These are phyloP conservation scores for Russula sp. DNA, from an alignment of 768 basidiomycete genomes.

Conservation along the genomic window DNA sequence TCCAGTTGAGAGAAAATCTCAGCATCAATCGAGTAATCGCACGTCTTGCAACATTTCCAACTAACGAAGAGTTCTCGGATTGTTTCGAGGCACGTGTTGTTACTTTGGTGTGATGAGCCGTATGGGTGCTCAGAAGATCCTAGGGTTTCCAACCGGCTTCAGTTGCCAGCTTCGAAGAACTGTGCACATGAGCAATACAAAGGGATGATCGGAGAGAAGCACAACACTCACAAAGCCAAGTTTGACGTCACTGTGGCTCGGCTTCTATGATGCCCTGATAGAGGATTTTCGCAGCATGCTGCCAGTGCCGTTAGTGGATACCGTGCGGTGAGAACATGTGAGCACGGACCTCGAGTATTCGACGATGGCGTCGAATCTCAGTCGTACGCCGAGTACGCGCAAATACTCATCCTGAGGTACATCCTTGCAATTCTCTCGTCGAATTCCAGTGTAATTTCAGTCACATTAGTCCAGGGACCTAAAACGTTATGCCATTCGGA, in stretches of 20 bases:
- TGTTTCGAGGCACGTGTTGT: constrained; percentile 1
- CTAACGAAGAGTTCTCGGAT: constrained; percentile 3
- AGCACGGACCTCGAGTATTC: background rate
- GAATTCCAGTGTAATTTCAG: background rate
- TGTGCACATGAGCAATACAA: background rate
- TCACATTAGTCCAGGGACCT: constrained; percentile 5
- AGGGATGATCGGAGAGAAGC: background rate
- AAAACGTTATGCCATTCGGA: background rate
- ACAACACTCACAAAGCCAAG: background rate
- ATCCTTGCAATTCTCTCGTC: background rate
- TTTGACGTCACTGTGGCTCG: constrained; percentile 2
- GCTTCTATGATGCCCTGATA: background rate
- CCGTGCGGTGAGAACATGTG: background rate
- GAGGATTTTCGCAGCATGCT: constrained; percentile 9
- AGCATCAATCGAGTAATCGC: constrained; percentile 24
- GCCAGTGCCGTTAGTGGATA: background rate
- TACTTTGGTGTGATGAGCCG: background rate
- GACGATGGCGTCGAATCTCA: background rate
- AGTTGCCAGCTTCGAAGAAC: background rate
- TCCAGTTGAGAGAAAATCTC: constrained; percentile 28
- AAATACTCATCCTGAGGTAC: constrained; percentile 5
- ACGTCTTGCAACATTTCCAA: constrained; percentile 28
- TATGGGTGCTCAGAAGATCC: constrained; percentile 8
- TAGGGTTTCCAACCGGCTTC: constrained; percentile 6
- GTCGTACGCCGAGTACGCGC: background rate